Conservation (phyloP, 2,329 filamentous ascomycete genomes). For the Xylaria sp. region DNA sequence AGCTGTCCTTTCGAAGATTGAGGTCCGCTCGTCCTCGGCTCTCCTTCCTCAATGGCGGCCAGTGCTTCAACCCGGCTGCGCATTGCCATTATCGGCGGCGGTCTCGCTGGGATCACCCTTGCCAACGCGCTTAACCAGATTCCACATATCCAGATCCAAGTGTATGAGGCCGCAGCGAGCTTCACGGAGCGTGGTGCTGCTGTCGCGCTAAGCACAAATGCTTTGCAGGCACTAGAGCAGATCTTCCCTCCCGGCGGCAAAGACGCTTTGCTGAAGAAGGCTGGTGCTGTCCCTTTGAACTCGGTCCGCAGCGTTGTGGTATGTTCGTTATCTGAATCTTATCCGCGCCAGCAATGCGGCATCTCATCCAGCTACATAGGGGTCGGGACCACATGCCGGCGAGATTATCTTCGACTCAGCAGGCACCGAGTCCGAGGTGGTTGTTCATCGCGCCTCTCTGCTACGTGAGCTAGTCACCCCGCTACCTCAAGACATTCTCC, state of each 20-base stretch:
- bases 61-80: neutral
- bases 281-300: conserved; percentile 33
- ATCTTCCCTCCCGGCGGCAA: conserved; percentile 24
- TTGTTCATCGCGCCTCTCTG: conserved; percentile 36
- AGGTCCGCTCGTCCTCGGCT: neutral
- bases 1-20: too few species aligned
- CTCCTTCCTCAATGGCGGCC: neutral
- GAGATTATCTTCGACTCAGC: conserved; percentile 28
- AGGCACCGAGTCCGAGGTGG: conserved; percentile 11
- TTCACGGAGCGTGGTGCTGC: conserved; percentile 38
- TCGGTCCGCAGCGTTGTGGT: conserved; percentile 34
- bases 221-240: conserved; percentile 21
- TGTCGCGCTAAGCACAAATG: conserved; percentile 28
- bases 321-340: conserved; percentile 4
- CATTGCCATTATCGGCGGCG: conserved; percentile 33
- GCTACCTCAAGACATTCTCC: conserved; percentile 32
- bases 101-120: conserved; percentile 31
- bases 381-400: conserved; percentile 37
- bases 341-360: neutral
- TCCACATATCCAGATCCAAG: conserved; percentile 23
- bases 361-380: conserved; percentile 22
- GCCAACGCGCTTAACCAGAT: conserved; percentile 33
- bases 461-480: conserved; percentile 34
- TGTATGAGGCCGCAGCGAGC: conserved; percentile 28
- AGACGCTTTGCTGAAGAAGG: conserved; percentile 25